Percentiles rank a stretch among this genome's conserved stretches.
phyloP scores from a whole-genome alignment of 352 stramenopile species.

The Plasmopara halstedii region DNA sequence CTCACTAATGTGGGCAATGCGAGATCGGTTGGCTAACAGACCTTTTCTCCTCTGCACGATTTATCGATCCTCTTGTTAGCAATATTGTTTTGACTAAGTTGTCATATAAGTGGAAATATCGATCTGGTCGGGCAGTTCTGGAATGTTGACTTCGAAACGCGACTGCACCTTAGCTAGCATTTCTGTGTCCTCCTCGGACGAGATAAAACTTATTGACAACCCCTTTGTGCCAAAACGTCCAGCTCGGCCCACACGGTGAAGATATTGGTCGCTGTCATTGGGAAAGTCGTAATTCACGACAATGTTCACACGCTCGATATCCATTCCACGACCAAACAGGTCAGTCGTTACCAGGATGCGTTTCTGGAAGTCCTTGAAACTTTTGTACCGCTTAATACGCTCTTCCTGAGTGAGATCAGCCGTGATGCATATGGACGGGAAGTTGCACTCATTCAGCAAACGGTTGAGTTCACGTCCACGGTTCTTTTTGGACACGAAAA shows the following conservation, averaged over 20 bases:
- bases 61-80: conserved; percentile 9
- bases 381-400: conserved; percentile 98
- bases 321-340: conserved; percentile 99
- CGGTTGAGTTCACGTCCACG: conserved; percentile 96
- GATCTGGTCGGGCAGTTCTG: conserved; percentile 98
- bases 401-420: conserved; percentile 97
- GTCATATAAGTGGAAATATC: conserved; percentile 98
- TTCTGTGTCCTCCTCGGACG: conserved; percentile 95
- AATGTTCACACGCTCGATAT: conserved; percentile 99
- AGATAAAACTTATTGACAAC: conserved; percentile 99
- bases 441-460: conserved; percentile 99
- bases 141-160: conserved; percentile 99
- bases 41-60: conserved; percentile 3
- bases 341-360: conserved; percentile 99
- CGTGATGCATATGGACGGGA: conserved; percentile 99
- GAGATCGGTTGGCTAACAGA: conserved; percentile 24
- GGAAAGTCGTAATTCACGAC: conserved; percentile 99
- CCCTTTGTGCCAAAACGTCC: conserved; percentile 99
- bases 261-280: conserved; percentile 96
- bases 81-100: conserved; percentile 46
- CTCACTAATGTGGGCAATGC: conserved; percentile 19
- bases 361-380: conserved; percentile 99
- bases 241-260: conserved; percentile 97
- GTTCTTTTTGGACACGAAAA: conserved; percentile 97
- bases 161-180: conserved; percentile 98